A percentile compares a stretch with the other conserved stretches of the same genome.
Conservation (phyloP, 805 yeast genomes). For the Candida tibetensis region DNA sequence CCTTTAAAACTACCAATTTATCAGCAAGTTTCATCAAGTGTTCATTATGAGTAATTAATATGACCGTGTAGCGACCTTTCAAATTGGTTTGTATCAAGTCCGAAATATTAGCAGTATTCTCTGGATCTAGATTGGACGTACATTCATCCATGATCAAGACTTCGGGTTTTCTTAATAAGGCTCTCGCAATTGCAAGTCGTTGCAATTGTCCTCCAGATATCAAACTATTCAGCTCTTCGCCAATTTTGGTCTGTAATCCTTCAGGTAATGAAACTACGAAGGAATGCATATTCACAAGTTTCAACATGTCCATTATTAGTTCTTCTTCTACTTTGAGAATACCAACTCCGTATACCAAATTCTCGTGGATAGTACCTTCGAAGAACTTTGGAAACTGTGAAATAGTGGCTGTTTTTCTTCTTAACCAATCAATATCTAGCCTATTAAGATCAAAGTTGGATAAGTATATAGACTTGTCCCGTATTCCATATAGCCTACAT, state of each 20-base stretch:
- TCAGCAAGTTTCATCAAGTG: conserved; percentile 63
- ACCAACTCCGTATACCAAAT: conserved; percentile 57
- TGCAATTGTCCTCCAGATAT: conserved; percentile 93
- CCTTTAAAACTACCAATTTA: conserved; percentile 44
- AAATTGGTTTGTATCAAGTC: conserved; percentile 42
- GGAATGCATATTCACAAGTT: conserved; percentile 48
- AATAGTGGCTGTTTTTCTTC: conserved; percentile 59
- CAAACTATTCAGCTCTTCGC: conserved; percentile 40
- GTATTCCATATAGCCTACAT: conserved; percentile 48
- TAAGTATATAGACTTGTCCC: conserved; percentile 39
- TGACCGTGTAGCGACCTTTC: conserved; percentile 33
- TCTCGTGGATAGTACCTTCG: conserved; percentile 70
- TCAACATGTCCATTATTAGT: conserved; percentile 39
- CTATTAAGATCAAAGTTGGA: conserved; percentile 47
- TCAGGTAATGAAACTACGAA: conserved; percentile 55
- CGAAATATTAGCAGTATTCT: conserved; percentile 51
- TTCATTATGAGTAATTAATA: conserved; percentile 73
- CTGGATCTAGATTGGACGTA: conserved; percentile 80
- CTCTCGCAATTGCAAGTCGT: conserved; percentile 79
- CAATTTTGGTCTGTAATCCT: conserved; percentile 60
- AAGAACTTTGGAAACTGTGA: conserved; percentile 73
- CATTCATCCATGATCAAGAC: conserved; percentile 82
- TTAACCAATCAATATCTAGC: conserved; percentile 46
- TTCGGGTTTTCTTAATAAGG: conserved; percentile 64
- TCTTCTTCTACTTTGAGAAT: conserved; percentile 16